Conservation (phyloP, 2,329 filamentous ascomycete genomes). For the Colletotrichum cereale region DNA sequence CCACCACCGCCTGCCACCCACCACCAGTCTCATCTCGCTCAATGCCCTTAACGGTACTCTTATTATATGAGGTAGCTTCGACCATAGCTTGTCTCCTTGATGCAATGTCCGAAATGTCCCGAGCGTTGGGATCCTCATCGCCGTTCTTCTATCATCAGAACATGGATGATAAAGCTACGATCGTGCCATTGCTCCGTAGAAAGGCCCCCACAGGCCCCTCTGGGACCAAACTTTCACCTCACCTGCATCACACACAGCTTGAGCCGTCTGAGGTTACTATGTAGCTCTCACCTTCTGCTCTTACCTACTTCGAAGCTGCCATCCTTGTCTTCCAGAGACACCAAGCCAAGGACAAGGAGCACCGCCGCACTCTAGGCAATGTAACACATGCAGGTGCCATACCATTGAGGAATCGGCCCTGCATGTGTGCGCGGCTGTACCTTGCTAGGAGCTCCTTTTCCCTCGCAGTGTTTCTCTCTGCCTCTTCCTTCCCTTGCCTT, state of each 20-base stretch:
- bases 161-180: neutral
- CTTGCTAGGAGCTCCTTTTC: constrained; percentile 19
- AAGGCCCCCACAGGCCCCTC: neutral
- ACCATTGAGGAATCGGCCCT: constrained; percentile 8
- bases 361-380: constrained; percentile 28
- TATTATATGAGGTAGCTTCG: neutral
- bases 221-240: constrained; percentile 3
- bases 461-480: constrained; percentile 3
- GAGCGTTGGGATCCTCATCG: neutral
- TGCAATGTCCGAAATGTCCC: neutral
- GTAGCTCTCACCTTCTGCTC: constrained; percentile 25
- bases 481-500: neutral
- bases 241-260: constrained; percentile 1
- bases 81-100: neutral
- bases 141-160: neutral
- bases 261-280: constrained; percentile 13
- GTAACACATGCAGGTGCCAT: constrained; percentile 27
- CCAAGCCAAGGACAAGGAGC: constrained; percentile 21
- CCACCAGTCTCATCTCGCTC: neutral
- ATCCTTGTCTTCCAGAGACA: constrained; percentile 11
- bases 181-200: neutral
- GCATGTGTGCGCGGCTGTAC: neutral
- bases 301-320: constrained; percentile 5
- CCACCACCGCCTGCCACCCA: neutral
- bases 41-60: neutral